Evolutionary conservation across 192 early-diverging fungal genomes (phyloP), one percentile per base, ranked within the genome.

Genomic region (Backusella psychrophila): DNA sequence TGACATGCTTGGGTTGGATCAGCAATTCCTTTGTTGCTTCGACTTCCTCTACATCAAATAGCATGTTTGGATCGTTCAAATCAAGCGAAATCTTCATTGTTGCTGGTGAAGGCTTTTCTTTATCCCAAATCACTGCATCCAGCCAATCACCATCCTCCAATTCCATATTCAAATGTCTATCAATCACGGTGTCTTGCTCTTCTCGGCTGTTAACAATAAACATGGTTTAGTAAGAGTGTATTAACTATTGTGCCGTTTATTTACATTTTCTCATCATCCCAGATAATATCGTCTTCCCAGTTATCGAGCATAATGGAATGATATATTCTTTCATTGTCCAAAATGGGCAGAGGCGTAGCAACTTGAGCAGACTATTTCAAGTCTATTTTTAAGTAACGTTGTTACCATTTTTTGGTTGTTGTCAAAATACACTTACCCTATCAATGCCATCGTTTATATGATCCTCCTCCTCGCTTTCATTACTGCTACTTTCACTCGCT

Each of bases 261-360:
- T 26, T 75, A 71, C 31, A 69, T 73, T 34, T 89, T 85, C 34
- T 82, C 83, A 65, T 84, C 87, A 31, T 87, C 81, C 96, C 96
- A 98, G 19, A 94, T 66, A 56, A 98, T 91, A 6, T 89, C 81
- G 29, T 93, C 89, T 75, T 98, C 95, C 96, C 96, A 98, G 33
- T 80, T 73, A 42, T 95, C 93, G 42, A 96, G 83, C 63, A 94
- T 87, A 44, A 96, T 79, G 7, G 94, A 88, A 71, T 89, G 84
- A 80, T 86, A 89, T n/a, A 88, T 81, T 29, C 72, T 75, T 63
- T 82, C 68, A 49, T 82, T 41, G 63, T 80, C 53, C 6, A 81
- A 12, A n/a, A 44, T 14, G 8, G 34, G 2, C 23, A 35, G 49
- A 8, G 53, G 52, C 35, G 41, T 12, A 17, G 39, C 49, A 44